A percentile compares a stretch with the other conserved stretches of the same genome.
Conservation (phyloP, 2,329 filamentous ascomycete species). For the Graphiopsis chlorocephala region DNA sequence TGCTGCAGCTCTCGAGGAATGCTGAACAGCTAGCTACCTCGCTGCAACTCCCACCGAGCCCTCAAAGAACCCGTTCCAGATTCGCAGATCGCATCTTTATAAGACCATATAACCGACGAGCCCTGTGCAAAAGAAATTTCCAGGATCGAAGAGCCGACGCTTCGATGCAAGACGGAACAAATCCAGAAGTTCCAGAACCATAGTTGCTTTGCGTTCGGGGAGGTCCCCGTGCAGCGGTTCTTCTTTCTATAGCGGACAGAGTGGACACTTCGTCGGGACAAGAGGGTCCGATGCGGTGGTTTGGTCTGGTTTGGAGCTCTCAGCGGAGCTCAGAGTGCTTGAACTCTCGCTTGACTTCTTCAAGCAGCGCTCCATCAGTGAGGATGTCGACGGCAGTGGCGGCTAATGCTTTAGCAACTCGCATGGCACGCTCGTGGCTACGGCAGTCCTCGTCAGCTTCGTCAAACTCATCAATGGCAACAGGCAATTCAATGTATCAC, state of each 20-base stretch:
- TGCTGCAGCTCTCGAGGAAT: conserved; percentile 6
- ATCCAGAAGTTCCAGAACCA: not conserved
- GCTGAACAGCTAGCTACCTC: not conserved
- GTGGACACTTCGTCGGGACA: not conserved
- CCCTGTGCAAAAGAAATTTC: not conserved
- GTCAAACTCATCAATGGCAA: not conserved
- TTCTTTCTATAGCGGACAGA: not conserved
- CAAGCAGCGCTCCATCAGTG: conserved; percentile 24
- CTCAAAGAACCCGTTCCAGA: not conserved
- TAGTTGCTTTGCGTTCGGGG: not conserved
- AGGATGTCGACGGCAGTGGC: conserved; percentile 40
- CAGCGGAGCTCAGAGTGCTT: not conserved
- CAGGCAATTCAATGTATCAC: conserved; percentile 25
- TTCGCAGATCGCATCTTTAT: not conserved
- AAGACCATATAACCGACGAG: not conserved
- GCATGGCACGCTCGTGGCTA: conserved; percentile 24
- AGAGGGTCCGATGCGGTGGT: not conserved
- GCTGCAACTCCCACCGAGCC: not conserved
- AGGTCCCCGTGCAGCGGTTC: not conserved
- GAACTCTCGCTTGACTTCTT: conserved; percentile 31
- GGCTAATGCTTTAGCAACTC: conserved; percentile 32
- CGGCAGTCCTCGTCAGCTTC: not conserved
- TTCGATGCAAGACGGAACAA: not conserved
- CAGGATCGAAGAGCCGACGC: not conserved
- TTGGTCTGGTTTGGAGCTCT: not conserved